phyloP scores from a whole-genome alignment of 2,329 filamentous ascomycete genomes.

The Lecanicillium sp. region DNA sequence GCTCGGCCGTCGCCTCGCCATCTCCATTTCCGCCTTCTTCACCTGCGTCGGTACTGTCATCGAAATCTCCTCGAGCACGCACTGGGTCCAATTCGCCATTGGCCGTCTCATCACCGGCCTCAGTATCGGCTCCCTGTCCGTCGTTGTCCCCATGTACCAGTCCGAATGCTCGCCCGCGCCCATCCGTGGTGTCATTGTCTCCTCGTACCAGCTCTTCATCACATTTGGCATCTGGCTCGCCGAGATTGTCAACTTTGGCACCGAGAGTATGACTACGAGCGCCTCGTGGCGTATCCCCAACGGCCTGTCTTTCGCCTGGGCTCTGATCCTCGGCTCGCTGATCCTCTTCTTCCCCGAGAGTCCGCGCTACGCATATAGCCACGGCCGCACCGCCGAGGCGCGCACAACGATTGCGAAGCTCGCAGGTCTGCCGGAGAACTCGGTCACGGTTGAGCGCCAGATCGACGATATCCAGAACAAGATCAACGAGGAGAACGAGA shows the following conservation, averaged over 20 bases:
- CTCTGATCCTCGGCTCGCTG: conserved; percentile 42
- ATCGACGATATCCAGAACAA: conserved; percentile 48
- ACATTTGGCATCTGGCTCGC: conserved; percentile 59
- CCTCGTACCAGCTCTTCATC: conserved; percentile 63
- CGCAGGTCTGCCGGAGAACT: conserved; percentile 34
- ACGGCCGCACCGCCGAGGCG: conserved; percentile 42
- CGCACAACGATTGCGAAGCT: conserved; percentile 42
- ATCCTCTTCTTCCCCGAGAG: conserved; percentile 51
- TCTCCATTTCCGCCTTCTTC: conserved; percentile 56
- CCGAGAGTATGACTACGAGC: conserved; percentile 38
- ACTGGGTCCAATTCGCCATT: conserved; percentile 60
- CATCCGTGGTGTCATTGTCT: conserved; percentile 57
- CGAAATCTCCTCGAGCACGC: conserved; percentile 48
- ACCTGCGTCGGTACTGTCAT: conserved; percentile 60
- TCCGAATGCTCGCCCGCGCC: conserved; percentile 59
- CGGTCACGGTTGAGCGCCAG: conserved; percentile 38
- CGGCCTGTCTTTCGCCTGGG: conserved; percentile 50
- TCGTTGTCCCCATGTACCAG: conserved; percentile 63
- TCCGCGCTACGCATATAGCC: conserved; percentile 45
- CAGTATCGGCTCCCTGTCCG: conserved; percentile 58
- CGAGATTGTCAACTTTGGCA: conserved; percentile 57
- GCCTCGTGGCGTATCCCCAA: conserved; percentile 59
- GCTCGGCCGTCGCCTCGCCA: conserved; percentile 56
- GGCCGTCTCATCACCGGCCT: conserved; percentile 61
- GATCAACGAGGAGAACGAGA: conserved; percentile 40